phyloP scores from a whole-genome alignment of 352 stramenopile genomes.

The Bremia lactucae region DNA sequence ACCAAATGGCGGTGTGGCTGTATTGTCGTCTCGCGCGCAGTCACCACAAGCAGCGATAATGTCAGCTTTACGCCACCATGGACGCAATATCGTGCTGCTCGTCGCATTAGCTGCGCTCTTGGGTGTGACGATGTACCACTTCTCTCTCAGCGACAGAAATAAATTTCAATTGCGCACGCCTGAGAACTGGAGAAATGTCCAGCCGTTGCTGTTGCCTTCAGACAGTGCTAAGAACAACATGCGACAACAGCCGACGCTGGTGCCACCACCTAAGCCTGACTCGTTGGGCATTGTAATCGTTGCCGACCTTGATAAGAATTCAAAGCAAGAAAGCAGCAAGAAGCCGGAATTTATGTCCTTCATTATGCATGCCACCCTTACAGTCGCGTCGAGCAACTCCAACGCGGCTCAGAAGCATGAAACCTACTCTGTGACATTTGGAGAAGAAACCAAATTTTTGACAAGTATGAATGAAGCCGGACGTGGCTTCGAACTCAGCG shows the following conservation, averaged over 20 bases:
- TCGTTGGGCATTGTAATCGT: slow-evolving; percentile 86
- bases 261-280: slow-evolving; percentile 31
- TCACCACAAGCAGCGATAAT: slow-evolving; percentile 18
- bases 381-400: slow-evolving; percentile 29
- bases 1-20: slow-evolving; percentile 10
- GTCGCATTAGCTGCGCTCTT: slow-evolving; percentile 37
- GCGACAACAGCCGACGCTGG: slow-evolving; percentile 19
- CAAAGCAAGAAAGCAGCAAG: slow-evolving; percentile 68
- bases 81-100: slow-evolving; percentile 38
- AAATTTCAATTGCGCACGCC: slow-evolving; percentile 15
- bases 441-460: slow-evolving; percentile 61
- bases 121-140: slow-evolving; percentile 60
- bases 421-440: slow-evolving; percentile 51
- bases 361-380: slow-evolving; percentile 86
- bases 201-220: slow-evolving; percentile 8
- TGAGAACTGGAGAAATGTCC: slow-evolving; percentile 20
- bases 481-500: slow-evolving; percentile 92
- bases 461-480: slow-evolving; percentile 90
- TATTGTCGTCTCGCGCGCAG: slow-evolving; percentile 20
- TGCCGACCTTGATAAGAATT: slow-evolving; percentile 94
- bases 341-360: slow-evolving; percentile 88
- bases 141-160: too few relatives aligned
- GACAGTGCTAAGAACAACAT: slow-evolving; percentile 16
- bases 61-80: slow-evolving; percentile 34
- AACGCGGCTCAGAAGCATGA: slow-evolving; percentile 29